Percentiles rank a stretch among this genome's conserved stretches.
Conservation (phyloP, 2,329 filamentous ascomycete species). For the Fusarium sp. region DNA sequence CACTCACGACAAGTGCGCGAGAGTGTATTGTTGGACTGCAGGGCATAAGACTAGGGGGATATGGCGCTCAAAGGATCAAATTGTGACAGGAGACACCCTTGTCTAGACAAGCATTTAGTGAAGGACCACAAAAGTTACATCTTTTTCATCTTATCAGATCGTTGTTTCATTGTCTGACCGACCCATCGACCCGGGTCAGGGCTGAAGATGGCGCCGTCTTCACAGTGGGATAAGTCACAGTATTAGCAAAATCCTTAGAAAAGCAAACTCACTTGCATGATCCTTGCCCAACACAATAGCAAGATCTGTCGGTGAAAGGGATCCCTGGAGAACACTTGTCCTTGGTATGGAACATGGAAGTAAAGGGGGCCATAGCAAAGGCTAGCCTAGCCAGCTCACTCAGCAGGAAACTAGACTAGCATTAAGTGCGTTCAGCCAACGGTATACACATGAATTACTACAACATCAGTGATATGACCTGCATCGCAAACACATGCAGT, state of each 20-base stretch:
- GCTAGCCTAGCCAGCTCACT: constrained; percentile 2
- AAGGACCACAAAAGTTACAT: constrained; percentile 29
- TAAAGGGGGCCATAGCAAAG: constrained; percentile 13
- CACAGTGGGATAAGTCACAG: constrained; percentile 16
- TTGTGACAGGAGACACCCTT: constrained; percentile 27
- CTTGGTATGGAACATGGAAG: constrained; percentile 15
- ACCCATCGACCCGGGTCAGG: constrained; percentile 39
- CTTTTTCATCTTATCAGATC: constrained; percentile 49
- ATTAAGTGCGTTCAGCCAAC: constrained; percentile 18
- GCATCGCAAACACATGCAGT: constrained; percentile 13
- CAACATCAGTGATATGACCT: constrained; percentile 1
- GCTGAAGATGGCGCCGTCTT: constrained; percentile 14
- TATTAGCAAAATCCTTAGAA: neutral
- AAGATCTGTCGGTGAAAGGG: constrained; percentile 38
- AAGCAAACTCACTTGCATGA: constrained; percentile 24
- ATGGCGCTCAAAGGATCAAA: constrained; percentile 16
- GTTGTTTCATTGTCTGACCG: constrained; percentile 32
- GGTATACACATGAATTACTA: constrained; percentile 7
- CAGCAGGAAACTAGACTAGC: constrained; percentile 8
- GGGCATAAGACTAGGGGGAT: no score
- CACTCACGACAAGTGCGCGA: neutral
- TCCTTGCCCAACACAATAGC: constrained; percentile 14
- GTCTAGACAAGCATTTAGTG: constrained; percentile 6
- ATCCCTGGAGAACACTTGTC: constrained; percentile 18
- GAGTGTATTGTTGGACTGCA: neutral